These are phyloP conservation scores for Globisporangium mamillatum DNA, from an alignment of 352 stramenopile genomes.

Conservation along the genomic window DNA sequence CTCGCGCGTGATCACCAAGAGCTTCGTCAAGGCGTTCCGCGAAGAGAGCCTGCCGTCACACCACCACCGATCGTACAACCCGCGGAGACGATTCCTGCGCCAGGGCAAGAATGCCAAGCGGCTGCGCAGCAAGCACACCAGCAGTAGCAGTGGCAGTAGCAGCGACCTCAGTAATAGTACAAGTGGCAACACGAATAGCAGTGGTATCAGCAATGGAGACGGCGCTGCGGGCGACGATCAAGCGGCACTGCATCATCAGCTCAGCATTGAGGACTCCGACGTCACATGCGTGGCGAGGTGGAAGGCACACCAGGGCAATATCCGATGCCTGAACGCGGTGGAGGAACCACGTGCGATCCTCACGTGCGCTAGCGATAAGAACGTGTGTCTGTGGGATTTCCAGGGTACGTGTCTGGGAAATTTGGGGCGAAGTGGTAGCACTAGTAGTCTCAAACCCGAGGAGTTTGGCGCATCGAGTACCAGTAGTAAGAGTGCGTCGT, in stretches of 20 bases:
- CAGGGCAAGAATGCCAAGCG: constrained; percentile 65
- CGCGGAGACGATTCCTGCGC: constrained; percentile 58
- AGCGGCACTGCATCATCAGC: neutral
- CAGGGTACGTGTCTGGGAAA: constrained; percentile 38
- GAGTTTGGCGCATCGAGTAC: neutral
- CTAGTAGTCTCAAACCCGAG: neutral
- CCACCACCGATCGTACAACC: constrained; percentile 66
- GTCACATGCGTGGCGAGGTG: constrained; percentile 44
- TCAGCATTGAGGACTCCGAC: constrained; percentile 25
- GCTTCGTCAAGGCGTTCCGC: constrained; percentile 43
- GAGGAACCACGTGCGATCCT: constrained; percentile 57
- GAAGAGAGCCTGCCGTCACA: constrained; percentile 57
- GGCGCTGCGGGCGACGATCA: too few relatives aligned
- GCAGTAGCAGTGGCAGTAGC: constrained; percentile 16
- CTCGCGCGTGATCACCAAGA: constrained; percentile 39
- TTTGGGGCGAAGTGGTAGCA: constrained; percentile 17
- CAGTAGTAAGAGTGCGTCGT: neutral
- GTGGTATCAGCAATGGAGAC: neutral
- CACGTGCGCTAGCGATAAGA: constrained; percentile 66
- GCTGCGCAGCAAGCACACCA: constrained; percentile 30
- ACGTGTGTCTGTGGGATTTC: constrained; percentile 57
- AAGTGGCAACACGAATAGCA: constrained; percentile 11
- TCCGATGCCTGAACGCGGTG: constrained; percentile 50
- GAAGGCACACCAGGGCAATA: constrained; percentile 49
- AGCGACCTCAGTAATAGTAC: neutral